Base-by-base conservation (phyloP, 345 rosid species). In the Lagerstroemia speciosa region DNA sequence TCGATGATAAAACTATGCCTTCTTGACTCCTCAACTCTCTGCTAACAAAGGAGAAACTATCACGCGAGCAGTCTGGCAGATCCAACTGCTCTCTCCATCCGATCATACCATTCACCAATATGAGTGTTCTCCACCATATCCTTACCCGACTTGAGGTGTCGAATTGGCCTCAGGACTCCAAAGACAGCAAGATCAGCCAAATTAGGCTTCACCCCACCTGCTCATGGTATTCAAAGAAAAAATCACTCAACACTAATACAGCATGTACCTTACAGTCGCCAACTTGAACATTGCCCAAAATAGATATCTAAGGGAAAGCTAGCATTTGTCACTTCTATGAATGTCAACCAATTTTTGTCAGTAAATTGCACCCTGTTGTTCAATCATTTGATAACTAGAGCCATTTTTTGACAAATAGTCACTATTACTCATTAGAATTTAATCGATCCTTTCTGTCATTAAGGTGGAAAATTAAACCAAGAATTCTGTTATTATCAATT, bases 71-170 rank as follows among this genome's bases (percentile, higher is more conserved):
- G 74, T 71, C 89, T 71, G 1, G 88, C 68, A 70, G 90, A 74
- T 70, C 99, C 99, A 10, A 91, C 87, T 3, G 83, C 78, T 32
- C 67, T 78, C 74, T 89, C 93, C 93, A 94, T 91, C 38, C 91
- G 85, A 60, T 78, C 31, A 73, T 83, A 91, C 97, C 99, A 87
- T 67, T 89, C 90, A 26, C 93, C 93, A 45, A 94, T 88, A 19
- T 76, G 88, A 43, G 96, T 94, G 72, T 91, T 86, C 72, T 87
- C 88, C 77, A 85, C 95, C 98, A 89, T 91, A 76, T 94, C 99
- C 72, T 82, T 85, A 34, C 99, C 96, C 14, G 95, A 88, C 67
- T 77, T 71, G 24, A 94, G 86, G 75, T 86, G 72, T 16, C 93
- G 88, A 46, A 91, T 89, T 3, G 97, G 99, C 83, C 96, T 91